These are phyloP conservation scores for Coniochaeta ligniaria DNA, from an alignment of 2,329 filamentous ascomycete species.

Conservation along the genomic window DNA sequence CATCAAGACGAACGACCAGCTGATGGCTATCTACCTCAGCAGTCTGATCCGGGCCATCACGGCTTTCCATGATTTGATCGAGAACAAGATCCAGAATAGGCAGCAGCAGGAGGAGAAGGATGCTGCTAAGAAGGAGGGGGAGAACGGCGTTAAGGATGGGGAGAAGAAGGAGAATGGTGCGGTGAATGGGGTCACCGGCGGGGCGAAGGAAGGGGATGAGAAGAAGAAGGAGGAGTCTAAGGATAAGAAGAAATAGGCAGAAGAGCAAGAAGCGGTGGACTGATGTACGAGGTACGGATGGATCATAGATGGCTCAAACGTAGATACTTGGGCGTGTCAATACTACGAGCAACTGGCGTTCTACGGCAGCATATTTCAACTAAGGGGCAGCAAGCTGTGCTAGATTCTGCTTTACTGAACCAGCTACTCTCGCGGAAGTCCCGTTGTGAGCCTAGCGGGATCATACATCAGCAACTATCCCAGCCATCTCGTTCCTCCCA, in stretches of 20 bases:
- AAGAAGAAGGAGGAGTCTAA: conserved; percentile 29
- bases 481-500: conserved; percentile 62
- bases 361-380: not conserved
- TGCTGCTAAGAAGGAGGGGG: conserved; percentile 64
- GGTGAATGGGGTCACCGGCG: conserved; percentile 33
- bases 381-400: not conserved
- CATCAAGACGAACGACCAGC: conserved; percentile 97
- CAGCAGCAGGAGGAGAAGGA: conserved; percentile 97
- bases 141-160: conserved; percentile 32
- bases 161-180: conserved; percentile 49
- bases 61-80: conserved; percentile 97
- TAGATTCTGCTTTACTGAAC: not conserved
- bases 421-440: too few relatives aligned
- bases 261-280: conserved; percentile 23
- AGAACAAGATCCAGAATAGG: conserved; percentile 99
- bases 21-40: conserved; percentile 97
- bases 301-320: conserved; percentile 12
- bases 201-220: conserved; percentile 35
- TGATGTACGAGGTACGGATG: not conserved
- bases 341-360: conserved; percentile 10
- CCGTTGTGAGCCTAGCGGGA: conserved; percentile 1
- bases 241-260: conserved; percentile 32
- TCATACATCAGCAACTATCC: conserved; percentile 43
- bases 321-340: conserved; percentile 13
- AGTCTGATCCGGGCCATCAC: conserved; percentile 96